Conservation (phyloP, 768 basidiomycete genomes). For the Leccinellum rugosiceps region DNA sequence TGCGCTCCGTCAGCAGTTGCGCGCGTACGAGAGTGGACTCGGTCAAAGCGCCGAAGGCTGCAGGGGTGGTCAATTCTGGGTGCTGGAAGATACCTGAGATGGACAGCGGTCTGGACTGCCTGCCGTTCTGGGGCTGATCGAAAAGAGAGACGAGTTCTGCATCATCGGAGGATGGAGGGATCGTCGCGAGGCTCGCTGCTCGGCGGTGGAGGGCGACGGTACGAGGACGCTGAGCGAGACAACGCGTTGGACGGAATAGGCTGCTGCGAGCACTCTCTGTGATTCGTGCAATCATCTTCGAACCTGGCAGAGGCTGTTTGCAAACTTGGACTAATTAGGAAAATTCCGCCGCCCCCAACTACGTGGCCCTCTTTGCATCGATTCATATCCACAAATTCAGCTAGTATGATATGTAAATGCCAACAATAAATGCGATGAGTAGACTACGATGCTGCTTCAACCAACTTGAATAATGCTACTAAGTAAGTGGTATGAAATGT, state of each 20-base stretch:
- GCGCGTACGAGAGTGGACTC: slow-evolving; percentile 80
- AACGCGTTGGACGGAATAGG: slow-evolving; percentile 32
- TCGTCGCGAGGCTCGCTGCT: slow-evolving; percentile 42
- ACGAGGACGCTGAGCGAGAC: slow-evolving; percentile 39
- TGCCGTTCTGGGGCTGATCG: slow-evolving; percentile 52
- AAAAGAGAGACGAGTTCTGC: slow-evolving; percentile 64
- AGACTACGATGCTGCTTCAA: slow-evolving; percentile 29
- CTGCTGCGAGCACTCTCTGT: slow-evolving; percentile 41
- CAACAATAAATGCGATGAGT: slow-evolving; percentile 27
- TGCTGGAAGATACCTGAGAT: slow-evolving; percentile 86
- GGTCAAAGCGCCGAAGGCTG: slow-evolving; percentile 67
- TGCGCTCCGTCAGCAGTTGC: slow-evolving; percentile 78
- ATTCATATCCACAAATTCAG: neutral
- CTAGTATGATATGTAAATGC: slow-evolving; percentile 18
- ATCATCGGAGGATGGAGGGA: slow-evolving; percentile 66
- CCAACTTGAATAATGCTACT: slow-evolving; percentile 21
- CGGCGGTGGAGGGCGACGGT: slow-evolving; percentile 16
- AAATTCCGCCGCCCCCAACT: neutral
- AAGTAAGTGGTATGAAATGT: slow-evolving; percentile 28
- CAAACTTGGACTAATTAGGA: slow-evolving; percentile 14
- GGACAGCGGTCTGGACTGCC: slow-evolving; percentile 40
- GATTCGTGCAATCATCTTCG: slow-evolving; percentile 36
- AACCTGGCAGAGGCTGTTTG: neutral
- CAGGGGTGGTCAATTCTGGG: slow-evolving; percentile 63
- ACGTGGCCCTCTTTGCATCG: neutral